Base-by-base conservation (phyloP, 352 stramenopile species). In the Blastocystis sp. region DNA sequence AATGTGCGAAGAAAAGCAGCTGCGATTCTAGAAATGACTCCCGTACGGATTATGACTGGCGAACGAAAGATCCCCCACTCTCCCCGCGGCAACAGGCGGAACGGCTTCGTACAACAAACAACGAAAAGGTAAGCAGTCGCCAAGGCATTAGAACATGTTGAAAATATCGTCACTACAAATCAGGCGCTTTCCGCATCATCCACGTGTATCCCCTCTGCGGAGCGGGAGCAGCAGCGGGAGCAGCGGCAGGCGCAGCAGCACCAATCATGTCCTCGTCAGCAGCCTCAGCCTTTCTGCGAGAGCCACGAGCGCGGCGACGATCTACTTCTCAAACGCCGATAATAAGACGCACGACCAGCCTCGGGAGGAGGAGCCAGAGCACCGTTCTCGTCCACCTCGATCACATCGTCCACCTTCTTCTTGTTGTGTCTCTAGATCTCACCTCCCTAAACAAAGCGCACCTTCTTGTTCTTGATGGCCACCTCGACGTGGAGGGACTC, bases 101-200 rank as follows among this genome's bases (percentile, higher is more conserved):
- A 6, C 43, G 28, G 1, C 43, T 17, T 64, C 43, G 10, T 68
- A 54, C 54, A 64, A 64, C 54, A 64, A 78, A 64, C 42, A 87
- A 78, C 42, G 1, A 34, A 17, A 38, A 9, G 43, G 40, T 38
- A 28, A 68, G 45, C 6, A n/a, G 43, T 59, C 43, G n/a, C 11
- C 11, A 65, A 77, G 7, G 21, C 24, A n/a, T 77, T 77, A 77
- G 68, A 77, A 77, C 68, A 77, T 77, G 14, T 57, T 57, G 68
- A 77, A 77, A 57, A 80, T 80, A 57, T 80, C 70, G 42, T 80
- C 70, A 28, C 77, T 87, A 76, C 38, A 24, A 42, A 54, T 74
- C 42, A 87, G 19, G 2, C 45, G 3, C 6, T 76, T 40, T 52
- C 24, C 34, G 11, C 43, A 74, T n/a, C 17, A 59, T 43, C 45